phyloP scores from a whole-genome alignment of 139 green algal genomes.

The Chlorella sp. region DNA sequence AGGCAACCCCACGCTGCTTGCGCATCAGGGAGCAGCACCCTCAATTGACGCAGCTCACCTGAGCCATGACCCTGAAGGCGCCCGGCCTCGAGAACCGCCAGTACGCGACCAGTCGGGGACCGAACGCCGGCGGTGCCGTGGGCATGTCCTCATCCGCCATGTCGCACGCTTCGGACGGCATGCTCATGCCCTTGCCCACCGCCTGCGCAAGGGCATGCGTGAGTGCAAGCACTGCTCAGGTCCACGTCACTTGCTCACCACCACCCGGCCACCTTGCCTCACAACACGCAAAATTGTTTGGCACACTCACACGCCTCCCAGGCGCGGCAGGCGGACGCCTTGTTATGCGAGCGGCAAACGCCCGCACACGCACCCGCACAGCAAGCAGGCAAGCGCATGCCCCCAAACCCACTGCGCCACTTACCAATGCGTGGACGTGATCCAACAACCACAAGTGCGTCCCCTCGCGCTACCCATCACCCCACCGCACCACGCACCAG shows the following conservation, averaged over 20 bases:
- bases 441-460: conserved; percentile 2
- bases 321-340: no score
- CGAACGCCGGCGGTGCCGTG: background rate
- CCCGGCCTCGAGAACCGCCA: background rate
- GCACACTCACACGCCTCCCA: no score
- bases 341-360: no score
- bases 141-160: conserved; percentile 3
- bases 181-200: background rate
- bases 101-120: background rate
- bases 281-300: background rate
- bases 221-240: background rate
- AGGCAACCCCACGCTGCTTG: background rate
- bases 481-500: background rate
- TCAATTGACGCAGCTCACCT: background rate
- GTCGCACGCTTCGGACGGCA: background rate
- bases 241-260: background rate
- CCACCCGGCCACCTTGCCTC: background rate
- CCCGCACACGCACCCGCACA: background rate
- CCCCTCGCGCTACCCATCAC: no score
- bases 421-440: conserved; percentile 4
- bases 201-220: background rate
- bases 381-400: no score
- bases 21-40: background rate
- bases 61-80: background rate
- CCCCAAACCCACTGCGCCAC: background rate